These are phyloP conservation scores for Plasmodium cynomolgi DNA, from an alignment of 169 alveolate species.

Conservation along the genomic window DNA sequence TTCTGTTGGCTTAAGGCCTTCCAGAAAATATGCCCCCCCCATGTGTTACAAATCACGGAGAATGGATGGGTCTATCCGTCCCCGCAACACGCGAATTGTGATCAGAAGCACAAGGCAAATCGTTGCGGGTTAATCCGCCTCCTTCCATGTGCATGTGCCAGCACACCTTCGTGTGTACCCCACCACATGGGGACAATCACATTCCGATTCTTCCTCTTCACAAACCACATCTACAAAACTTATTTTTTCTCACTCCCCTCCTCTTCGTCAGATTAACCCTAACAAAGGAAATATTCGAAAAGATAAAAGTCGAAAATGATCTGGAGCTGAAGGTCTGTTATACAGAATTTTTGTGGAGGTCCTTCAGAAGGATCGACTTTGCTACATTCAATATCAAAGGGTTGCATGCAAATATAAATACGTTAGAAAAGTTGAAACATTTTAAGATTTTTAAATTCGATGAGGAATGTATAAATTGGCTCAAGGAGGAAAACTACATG, in stretches of 20 bases:
- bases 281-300: conserved; percentile 55
- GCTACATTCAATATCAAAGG: conserved; percentile 28
- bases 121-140: too few relatives aligned
- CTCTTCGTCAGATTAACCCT: conserved; percentile 5
- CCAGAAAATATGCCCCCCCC: background rate
- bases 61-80: too few relatives aligned
- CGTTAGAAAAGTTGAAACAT: conserved; percentile 46
- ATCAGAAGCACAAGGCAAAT: too few relatives aligned
- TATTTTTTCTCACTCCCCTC: background rate
- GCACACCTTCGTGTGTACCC: too few relatives aligned
- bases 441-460: conserved; percentile 60
- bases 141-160: too few relatives aligned
- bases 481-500: conserved; percentile 58
- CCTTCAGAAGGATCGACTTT: conserved; percentile 60
- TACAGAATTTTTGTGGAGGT: conserved; percentile 73
- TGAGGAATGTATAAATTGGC: conserved; percentile 74
- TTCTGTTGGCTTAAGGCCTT: background rate
- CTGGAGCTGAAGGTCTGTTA: conserved; percentile 64
- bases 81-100: too few relatives aligned
- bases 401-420: conserved; percentile 8
- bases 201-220: too few relatives aligned
- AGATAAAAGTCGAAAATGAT: conserved; percentile 62
- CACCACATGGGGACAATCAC: too few relatives aligned
- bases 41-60: background rate
- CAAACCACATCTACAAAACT: background rate